A percentile compares a stretch with the other conserved stretches of the same genome.
Conservation (phyloP, 768 basidiomycete species). For the Kwoniella bestiolae region DNA sequence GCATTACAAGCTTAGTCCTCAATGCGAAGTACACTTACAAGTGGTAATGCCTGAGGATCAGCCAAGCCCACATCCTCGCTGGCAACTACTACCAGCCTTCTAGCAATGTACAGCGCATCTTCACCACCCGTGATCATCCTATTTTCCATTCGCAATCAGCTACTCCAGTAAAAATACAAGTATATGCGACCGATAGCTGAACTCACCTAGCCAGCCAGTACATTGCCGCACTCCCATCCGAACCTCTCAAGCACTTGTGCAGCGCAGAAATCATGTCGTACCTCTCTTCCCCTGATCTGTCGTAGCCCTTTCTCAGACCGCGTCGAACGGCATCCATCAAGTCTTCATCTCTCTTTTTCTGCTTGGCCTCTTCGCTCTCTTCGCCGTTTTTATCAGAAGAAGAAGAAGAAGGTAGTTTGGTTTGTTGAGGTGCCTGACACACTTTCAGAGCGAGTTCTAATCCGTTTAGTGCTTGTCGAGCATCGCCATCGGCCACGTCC, state of each 20-base stretch:
- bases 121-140: conserved; percentile 79
- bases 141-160: not conserved
- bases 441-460: conserved; percentile 69
- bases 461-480: conserved; percentile 75
- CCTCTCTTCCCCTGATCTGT: conserved; percentile 73
- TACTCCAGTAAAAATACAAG: too few species aligned
- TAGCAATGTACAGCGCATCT: conserved; percentile 74
- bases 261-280: conserved; percentile 84
- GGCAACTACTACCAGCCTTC: conserved; percentile 76
- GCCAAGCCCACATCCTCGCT: conserved; percentile 86
- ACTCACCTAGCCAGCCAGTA: conserved; percentile 77
- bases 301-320: conserved; percentile 69
- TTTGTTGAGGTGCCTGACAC: conserved; percentile 37
- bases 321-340: conserved; percentile 62
- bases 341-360: conserved; percentile 60
- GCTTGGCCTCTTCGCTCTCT: conserved; percentile 7
- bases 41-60: conserved; percentile 73
- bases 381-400: not conserved
- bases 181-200: too few species aligned
- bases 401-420: not conserved
- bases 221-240: conserved; percentile 75
- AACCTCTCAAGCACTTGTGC: conserved; percentile 81
- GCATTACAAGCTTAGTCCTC: not conserved
- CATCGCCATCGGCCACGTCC: conserved; percentile 65
- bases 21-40: conserved; percentile 60